Base-by-base conservation (phyloP, 169 alveolate species). In the Plasmodium blacklocki region DNA sequence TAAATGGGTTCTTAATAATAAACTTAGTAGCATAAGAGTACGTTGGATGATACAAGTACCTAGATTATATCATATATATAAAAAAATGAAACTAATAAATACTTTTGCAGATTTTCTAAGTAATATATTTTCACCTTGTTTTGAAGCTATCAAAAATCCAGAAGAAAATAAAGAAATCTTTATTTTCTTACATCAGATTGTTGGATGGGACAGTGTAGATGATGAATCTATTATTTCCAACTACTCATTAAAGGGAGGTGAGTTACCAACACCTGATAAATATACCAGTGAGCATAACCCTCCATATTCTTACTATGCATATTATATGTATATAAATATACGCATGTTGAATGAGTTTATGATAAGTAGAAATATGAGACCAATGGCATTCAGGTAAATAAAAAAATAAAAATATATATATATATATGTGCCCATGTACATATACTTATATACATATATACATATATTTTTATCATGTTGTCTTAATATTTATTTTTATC, bases 1-100 rank as follows among this genome's bases (percentile, higher is more conserved):
- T 32, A 87, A 93, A 45, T 97, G 99, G 99, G 95, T 97, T 23
- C 94, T 93, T 32, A 89, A 91, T n/a, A 93, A 96, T 66, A 91
- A 93, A 8, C 67, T 96, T 43, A 75, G 94, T 18, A 93, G 96
- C 26, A 88, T 50, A 49, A 62, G 88, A 62, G 87, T 86, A 54
- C 96, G 97, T 49, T 97, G 98, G 98, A 73, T 97, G 70, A 93
- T 97, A 29, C 97, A 97, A 91, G 94, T 97, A 5, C 98, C 99
- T 3, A 91, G 98, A 64, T 93, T 97, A 26, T 97, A 96, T 87
- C 92, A 92, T 78, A 95, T 94, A 18, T 96, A 95, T 88, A 89
- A 93, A 71, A 88, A 75, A 66, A 88, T 92, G 54, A 92, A 93
- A 14, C 62, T 88, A 59, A 92, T 97, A 39, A 15, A 75, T 2